These are phyloP conservation scores for Passiflora organensis DNA, from an alignment of 345 rosid genomes.

Conservation along the genomic window DNA sequence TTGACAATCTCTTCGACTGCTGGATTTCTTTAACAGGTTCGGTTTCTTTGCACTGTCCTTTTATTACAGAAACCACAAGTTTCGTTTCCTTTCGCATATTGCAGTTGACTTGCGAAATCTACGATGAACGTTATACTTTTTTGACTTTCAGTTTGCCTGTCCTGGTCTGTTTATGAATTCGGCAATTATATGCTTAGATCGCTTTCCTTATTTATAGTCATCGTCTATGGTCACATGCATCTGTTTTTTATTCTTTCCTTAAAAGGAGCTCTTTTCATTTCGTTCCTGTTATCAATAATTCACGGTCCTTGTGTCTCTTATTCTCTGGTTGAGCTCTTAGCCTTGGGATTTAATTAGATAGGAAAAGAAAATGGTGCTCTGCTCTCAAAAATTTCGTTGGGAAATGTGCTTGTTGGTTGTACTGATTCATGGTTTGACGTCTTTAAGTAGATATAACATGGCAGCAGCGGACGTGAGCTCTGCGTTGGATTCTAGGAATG, in stretches of 20 bases:
- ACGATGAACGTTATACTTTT: background rate
- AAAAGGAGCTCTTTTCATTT: background rate
- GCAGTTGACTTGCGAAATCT: too few species aligned
- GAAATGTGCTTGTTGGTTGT: background rate
- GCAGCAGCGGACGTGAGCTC: constrained; percentile 19
- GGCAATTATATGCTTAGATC: background rate
- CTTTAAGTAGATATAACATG: constrained; percentile 16
- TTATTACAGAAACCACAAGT: too few species aligned
- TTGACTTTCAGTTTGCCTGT: background rate
- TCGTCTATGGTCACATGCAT: too few species aligned
- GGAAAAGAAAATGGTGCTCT: background rate
- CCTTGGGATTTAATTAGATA: background rate
- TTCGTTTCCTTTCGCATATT: too few species aligned
- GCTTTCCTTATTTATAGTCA: background rate
- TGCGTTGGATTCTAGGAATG: constrained; percentile 9
- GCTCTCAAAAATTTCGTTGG: background rate
- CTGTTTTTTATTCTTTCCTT: background rate
- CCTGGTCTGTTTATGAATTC: background rate
- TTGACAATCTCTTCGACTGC: too few species aligned
- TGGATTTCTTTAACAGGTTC: too few species aligned
- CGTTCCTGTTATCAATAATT: background rate
- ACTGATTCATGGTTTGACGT: constrained; percentile 7
- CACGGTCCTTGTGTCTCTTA: background rate
- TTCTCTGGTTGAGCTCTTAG: constrained; percentile 8
- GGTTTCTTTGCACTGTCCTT: too few species aligned